Evolutionary conservation across 2,329 filamentous ascomycete species (phyloP).

Genomic region (Paraconiothyrium brasiliense): DNA sequence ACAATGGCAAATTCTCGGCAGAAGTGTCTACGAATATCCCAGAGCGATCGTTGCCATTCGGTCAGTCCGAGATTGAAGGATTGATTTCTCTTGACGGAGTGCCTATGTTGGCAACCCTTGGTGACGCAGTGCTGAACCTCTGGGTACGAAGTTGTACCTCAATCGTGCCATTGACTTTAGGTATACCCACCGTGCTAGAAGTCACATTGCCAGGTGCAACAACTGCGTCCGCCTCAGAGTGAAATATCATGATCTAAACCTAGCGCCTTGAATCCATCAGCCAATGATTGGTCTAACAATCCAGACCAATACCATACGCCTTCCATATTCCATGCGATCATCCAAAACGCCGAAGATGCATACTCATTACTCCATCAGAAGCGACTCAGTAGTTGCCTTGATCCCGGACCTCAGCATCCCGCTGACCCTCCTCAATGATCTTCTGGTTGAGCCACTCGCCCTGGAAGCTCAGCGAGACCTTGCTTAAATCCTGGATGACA

Average conservation of each 20-base stretch:
- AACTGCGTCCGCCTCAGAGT: background rate
- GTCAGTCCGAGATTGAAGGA: background rate
- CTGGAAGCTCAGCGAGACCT: conserved; percentile 86
- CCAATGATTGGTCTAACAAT: background rate
- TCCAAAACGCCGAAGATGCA: conserved; percentile 9
- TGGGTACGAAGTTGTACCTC: background rate
- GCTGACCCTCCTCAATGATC: conserved; percentile 48
- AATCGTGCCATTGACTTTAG: background rate
- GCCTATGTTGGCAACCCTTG: background rate
- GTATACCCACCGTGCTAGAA: background rate
- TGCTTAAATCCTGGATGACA: conserved; percentile 81
- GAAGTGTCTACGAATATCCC: background rate
- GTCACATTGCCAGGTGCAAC: background rate
- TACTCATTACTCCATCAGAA: background rate
- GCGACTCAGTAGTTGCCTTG: conserved; percentile 36
- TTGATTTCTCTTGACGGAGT: background rate
- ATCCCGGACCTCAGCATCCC: conserved; percentile 43
- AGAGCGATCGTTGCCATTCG: background rate
- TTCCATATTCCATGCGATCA: background rate
- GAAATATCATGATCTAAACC: background rate
- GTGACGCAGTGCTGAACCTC: background rate
- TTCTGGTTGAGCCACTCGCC: conserved; percentile 69
- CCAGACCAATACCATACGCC: background rate
- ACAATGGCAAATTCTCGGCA: background rate
- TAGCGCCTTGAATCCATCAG: background rate